Base-by-base conservation (phyloP, 257 asterid genomes). In the Avicennia marina region DNA sequence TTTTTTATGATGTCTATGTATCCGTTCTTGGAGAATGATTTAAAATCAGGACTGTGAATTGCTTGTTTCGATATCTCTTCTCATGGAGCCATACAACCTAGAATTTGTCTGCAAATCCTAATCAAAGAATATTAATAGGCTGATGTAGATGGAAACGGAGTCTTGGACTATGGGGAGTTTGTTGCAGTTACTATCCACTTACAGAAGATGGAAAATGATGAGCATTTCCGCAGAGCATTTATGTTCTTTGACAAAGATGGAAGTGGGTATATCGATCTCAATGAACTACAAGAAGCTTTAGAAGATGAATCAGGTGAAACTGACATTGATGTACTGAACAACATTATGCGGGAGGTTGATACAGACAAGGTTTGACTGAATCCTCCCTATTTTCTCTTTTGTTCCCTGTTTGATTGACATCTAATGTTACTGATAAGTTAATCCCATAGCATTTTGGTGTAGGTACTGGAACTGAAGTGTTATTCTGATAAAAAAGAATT, bases 101-200 rank as follows among this genome's bases (percentile, higher is more conserved):
- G 22, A 34, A 58, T 49, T 38, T 18, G 3, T 45, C 26, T 38
- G 33, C 44, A 7, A 19, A 32, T 46, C 29, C 65, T 59, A 57
- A 70, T 32, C 25, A 25, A 58, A 36, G 25, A 24, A 40, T 54
- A 51, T 69, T 4, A 21, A 62, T 38, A 91, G 98, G 98, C 97
- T 73, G 98, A 91, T 79, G 93, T 79, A 59, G 97, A 91, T 66
- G 95, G 96, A 68, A 91, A 85, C 42, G 98, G 98, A 21, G 68
- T 83, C 31, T 66, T 91, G 89, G 97, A 91, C 79, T 91, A 91
- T 36, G 95, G 98, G 19, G 98, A 91, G 81, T 91, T 91, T 62
- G 98, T 91, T 34, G 97, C 98, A 34, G 98, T 91, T 40, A 88
- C 95, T 46, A 91, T 91, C 72, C 98, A 91, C 85, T 70, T 91